Conservation (phyloP, 805 yeast genomes). For the Cyberlindnera mrakii region DNA sequence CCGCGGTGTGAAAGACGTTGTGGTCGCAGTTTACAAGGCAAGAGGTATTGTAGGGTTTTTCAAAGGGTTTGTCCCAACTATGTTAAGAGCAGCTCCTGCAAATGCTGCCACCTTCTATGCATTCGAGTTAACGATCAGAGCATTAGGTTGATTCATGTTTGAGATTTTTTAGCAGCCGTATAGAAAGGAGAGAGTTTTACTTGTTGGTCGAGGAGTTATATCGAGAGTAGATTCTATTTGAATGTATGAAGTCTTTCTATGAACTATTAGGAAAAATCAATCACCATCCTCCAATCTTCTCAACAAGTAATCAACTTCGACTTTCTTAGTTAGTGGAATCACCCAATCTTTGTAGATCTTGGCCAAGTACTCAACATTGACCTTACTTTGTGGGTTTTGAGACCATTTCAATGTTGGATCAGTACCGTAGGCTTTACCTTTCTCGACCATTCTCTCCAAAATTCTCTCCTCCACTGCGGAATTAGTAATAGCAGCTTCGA, state of each 20-base stretch:
- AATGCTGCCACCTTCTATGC: constrained; percentile 95
- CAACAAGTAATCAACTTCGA: constrained; percentile 86
- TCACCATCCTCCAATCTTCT: constrained; percentile 66
- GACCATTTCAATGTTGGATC: constrained; percentile 77
- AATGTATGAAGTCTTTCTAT: neutral
- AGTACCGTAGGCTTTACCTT: constrained; percentile 82
- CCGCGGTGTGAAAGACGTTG: constrained; percentile 51
- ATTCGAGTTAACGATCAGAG: constrained; percentile 82
- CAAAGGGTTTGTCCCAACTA: constrained; percentile 87
- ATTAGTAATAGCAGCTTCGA: constrained; percentile 80
- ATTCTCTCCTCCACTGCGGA: constrained; percentile 81
- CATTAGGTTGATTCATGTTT: constrained; percentile 7
- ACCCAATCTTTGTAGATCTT: constrained; percentile 80
- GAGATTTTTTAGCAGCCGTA: neutral
- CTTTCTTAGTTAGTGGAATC: constrained; percentile 91
- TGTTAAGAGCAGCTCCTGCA: constrained; percentile 95
- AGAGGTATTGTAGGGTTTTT: constrained; percentile 74
- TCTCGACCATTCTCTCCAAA: constrained; percentile 66
- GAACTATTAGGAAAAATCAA: neutral
- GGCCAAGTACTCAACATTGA: constrained; percentile 78
- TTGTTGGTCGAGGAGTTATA: neutral
- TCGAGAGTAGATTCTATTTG: too few relatives aligned
- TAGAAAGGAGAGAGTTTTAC: neutral
- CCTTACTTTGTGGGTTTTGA: constrained; percentile 63
- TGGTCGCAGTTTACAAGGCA: constrained; percentile 44